phyloP scores from a whole-genome alignment of 768 basidiomycete species.

The Boletellus ananas region DNA sequence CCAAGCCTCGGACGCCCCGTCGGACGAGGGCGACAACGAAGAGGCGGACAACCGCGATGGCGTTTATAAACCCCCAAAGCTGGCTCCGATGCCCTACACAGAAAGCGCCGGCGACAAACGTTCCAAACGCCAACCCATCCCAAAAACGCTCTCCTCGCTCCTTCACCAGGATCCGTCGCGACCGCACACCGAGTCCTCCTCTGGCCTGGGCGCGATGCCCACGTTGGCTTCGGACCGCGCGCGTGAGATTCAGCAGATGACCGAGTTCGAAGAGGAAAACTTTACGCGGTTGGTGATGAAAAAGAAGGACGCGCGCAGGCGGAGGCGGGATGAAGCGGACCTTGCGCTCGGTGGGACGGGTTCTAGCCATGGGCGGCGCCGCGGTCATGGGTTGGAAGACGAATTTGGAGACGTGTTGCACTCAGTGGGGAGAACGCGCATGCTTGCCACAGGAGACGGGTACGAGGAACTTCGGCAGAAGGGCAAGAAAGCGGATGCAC shows the following conservation, averaged over 20 bases:
- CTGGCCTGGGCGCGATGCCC: slow-evolving; percentile 65
- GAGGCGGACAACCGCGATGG: slow-evolving; percentile 36
- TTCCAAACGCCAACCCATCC: slow-evolving; percentile 50
- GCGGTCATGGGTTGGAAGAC: slow-evolving; percentile 72
- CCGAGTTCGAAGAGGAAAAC: slow-evolving; percentile 92
- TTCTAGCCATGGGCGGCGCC: slow-evolving; percentile 49
- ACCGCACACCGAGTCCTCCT: slow-evolving; percentile 67
- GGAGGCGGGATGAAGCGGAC: slow-evolving; percentile 79
- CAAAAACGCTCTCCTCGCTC: slow-evolving; percentile 59
- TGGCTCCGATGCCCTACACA: slow-evolving; percentile 86
- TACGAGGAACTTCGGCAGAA: slow-evolving; percentile 76
- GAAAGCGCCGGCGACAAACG: slow-evolving; percentile 49
- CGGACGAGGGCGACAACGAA: slow-evolving; percentile 27
- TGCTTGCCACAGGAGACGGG: slow-evolving; percentile 55
- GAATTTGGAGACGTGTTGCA: slow-evolving; percentile 81
- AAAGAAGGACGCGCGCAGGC: slow-evolving; percentile 75
- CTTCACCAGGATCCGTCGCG: slow-evolving; percentile 50
- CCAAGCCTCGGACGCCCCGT: slow-evolving; percentile 28
- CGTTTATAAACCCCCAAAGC: slow-evolving; percentile 80
- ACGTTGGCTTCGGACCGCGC: slow-evolving; percentile 60
- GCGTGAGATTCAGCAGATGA: slow-evolving; percentile 73
- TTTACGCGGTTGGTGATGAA: slow-evolving; percentile 88
- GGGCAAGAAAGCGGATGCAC: slow-evolving; percentile 57
- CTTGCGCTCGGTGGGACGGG: slow-evolving; percentile 78
- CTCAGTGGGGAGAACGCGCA: slow-evolving; percentile 47